These are phyloP conservation scores for Pugionium dolabratum DNA, from an alignment of 345 rosid genomes.

Conservation along the genomic window DNA sequence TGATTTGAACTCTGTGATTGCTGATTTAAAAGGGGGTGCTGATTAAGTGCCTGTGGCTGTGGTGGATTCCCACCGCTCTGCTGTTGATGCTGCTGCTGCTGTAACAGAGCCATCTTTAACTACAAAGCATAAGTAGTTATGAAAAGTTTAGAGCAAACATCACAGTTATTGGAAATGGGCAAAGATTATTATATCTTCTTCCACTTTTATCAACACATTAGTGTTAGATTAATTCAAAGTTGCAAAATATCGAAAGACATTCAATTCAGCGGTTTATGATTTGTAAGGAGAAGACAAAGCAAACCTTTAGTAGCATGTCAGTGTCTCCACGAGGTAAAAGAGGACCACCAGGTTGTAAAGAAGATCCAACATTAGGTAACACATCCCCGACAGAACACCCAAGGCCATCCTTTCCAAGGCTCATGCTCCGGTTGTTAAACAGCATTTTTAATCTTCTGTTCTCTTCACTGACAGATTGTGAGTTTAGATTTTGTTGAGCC, in stretches of 20 bases:
- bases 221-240: background rate
- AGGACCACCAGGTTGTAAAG: constrained; percentile 63
- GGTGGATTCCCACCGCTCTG: constrained; percentile 52
- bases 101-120: constrained; percentile 75
- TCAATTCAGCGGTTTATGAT: constrained; percentile 4
- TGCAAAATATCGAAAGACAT: background rate
- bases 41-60: constrained; percentile 52
- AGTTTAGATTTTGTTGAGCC: constrained; percentile 80
- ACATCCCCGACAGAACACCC: constrained; percentile 70
- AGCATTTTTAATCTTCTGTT: constrained; percentile 77
- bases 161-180: background rate
- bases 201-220: constrained; percentile 7
- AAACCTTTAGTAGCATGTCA: constrained; percentile 69
- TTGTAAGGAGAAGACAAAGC: background rate
- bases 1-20: constrained; percentile 74
- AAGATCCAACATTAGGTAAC: constrained; percentile 66
- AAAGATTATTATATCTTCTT: constrained; percentile 5
- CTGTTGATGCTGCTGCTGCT: constrained; percentile 22
- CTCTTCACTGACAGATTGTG: constrained; percentile 77
- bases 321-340: constrained; percentile 62
- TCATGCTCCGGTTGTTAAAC: constrained; percentile 59
- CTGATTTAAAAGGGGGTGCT: constrained; percentile 66
- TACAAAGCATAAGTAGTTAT: constrained; percentile 34
- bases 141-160: background rate
- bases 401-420: constrained; percentile 75